These are phyloP conservation scores for Sporothrix brunneoviolacea DNA, from an alignment of 2,329 filamentous ascomycete genomes.

Conservation along the genomic window DNA sequence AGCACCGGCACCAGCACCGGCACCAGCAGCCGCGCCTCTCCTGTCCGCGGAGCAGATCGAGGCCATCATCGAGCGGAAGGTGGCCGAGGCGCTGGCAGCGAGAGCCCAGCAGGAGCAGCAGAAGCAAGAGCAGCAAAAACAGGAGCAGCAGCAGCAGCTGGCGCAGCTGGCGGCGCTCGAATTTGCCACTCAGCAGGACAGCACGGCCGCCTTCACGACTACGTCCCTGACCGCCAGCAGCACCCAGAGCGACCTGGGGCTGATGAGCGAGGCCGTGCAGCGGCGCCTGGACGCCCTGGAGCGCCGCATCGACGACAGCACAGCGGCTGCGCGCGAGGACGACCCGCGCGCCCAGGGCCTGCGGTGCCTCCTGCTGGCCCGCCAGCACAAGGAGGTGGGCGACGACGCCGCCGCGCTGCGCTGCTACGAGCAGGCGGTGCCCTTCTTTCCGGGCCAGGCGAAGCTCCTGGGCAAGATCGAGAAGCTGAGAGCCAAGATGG, in stretches of 20 bases:
- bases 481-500: slow-evolving; percentile 49
- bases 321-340: slow-evolving; percentile 35
- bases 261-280: slow-evolving; percentile 71
- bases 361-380: slow-evolving; percentile 80
- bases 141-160: slow-evolving; percentile 25
- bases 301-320: slow-evolving; percentile 66
- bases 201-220: background rate
- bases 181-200: slow-evolving; percentile 1
- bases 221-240: slow-evolving; percentile 19
- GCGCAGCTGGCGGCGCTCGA: slow-evolving; percentile 24
- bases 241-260: slow-evolving; percentile 23
- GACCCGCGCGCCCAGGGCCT: slow-evolving; percentile 75
- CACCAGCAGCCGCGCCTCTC: slow-evolving; percentile 21
- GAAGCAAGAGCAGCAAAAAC: slow-evolving; percentile 28
- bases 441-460: slow-evolving; percentile 78
- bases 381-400: slow-evolving; percentile 79
- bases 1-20: slow-evolving; percentile 14
- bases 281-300: slow-evolving; percentile 77
- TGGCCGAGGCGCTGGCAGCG: slow-evolving; percentile 81
- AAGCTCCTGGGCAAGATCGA: slow-evolving; percentile 69
- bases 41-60: slow-evolving; percentile 72
- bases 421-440: slow-evolving; percentile 79
- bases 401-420: slow-evolving; percentile 71
- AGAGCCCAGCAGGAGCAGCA: slow-evolving; percentile 45
- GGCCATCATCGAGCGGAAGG: slow-evolving; percentile 85